Evolutionary conservation across 352 stramenopile species (phyloP).

Genomic region (Pythium periplocum): DNA sequence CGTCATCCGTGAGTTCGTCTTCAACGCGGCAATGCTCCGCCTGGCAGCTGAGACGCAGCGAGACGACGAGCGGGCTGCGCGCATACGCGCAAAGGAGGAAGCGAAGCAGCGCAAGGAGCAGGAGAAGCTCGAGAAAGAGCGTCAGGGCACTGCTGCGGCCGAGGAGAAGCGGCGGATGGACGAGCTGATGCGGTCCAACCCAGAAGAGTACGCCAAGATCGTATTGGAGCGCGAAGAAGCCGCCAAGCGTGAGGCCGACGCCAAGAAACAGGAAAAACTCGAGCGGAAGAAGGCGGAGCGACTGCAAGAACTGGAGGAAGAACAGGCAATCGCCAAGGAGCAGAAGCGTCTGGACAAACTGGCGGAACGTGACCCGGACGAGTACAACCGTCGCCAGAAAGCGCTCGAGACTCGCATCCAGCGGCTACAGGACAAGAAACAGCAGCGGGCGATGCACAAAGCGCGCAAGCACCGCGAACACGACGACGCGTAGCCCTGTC

Average conservation of each 20-base stretch:
- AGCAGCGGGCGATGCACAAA: slow-evolving; percentile 38
- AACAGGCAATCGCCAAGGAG: slow-evolving; percentile 56
- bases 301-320: slow-evolving; percentile 49
- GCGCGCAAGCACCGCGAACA: slow-evolving; percentile 8
- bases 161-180: slow-evolving; percentile 29
- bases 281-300: slow-evolving; percentile 42
- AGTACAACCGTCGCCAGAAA: slow-evolving; percentile 46
- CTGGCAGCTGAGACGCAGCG: slow-evolving; percentile 39
- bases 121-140: slow-evolving; percentile 9
- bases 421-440: slow-evolving; percentile 39
- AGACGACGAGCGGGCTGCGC: slow-evolving; percentile 27
- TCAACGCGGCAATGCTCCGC: slow-evolving; percentile 44
- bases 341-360: slow-evolving; percentile 53
- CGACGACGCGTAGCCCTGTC: too few species aligned
- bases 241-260: slow-evolving; percentile 25
- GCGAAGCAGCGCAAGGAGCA: not conserved
- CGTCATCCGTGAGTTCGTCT: slow-evolving; percentile 56
- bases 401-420: slow-evolving; percentile 37
- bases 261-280: slow-evolving; percentile 30
- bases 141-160: slow-evolving; percentile 7
- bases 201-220: slow-evolving; percentile 35
- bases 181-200: slow-evolving; percentile 29
- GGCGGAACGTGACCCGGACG: slow-evolving; percentile 31
- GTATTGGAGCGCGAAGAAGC: slow-evolving; percentile 31
- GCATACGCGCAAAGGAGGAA: slow-evolving; percentile 12